Percentiles rank a stretch among this genome's conserved stretches.
These are phyloP conservation scores for Lentinula boryana DNA, from an alignment of 768 basidiomycete species.

Conservation along the genomic window DNA sequence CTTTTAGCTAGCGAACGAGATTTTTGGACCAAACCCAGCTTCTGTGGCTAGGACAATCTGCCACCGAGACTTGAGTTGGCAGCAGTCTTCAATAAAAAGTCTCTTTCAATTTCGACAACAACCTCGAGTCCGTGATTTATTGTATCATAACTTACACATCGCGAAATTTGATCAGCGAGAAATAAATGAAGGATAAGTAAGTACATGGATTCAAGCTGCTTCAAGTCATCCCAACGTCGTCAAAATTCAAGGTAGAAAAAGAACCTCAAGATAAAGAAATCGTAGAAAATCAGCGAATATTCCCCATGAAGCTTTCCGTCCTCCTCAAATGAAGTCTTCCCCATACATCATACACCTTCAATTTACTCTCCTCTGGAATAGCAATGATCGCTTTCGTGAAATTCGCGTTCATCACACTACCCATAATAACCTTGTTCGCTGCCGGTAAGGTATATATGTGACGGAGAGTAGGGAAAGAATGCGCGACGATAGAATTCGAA, in stretches of 20 bases:
- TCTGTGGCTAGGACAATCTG: too few relatives aligned
- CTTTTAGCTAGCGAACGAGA: too few relatives aligned
- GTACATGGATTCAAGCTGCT: background rate
- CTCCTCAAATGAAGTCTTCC: conserved; percentile 31
- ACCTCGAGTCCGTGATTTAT: too few relatives aligned
- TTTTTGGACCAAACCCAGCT: too few relatives aligned
- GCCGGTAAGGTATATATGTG: conserved; percentile 34
- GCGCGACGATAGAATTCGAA: conserved; percentile 38
- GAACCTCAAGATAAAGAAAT: too few relatives aligned
- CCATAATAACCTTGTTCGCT: conserved; percentile 50
- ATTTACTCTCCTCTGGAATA: conserved; percentile 56
- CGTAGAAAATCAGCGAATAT: conserved; percentile 9
- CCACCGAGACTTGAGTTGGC: too few relatives aligned
- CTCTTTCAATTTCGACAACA: too few relatives aligned
- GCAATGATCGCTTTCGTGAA: conserved; percentile 51
- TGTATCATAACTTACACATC: too few relatives aligned
- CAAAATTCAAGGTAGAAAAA: too few relatives aligned
- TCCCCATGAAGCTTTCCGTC: conserved; percentile 18
- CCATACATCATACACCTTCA: conserved; percentile 61
- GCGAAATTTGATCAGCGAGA: background rate
- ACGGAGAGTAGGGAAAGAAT: conserved; percentile 55
- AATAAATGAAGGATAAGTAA: background rate
- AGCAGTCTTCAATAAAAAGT: too few relatives aligned
- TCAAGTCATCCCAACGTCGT: too few relatives aligned
- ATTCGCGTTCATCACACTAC: conserved; percentile 48